Base-by-base conservation (phyloP, 179 eudicot genomes). In the Patellifolia procumbens region DNA sequence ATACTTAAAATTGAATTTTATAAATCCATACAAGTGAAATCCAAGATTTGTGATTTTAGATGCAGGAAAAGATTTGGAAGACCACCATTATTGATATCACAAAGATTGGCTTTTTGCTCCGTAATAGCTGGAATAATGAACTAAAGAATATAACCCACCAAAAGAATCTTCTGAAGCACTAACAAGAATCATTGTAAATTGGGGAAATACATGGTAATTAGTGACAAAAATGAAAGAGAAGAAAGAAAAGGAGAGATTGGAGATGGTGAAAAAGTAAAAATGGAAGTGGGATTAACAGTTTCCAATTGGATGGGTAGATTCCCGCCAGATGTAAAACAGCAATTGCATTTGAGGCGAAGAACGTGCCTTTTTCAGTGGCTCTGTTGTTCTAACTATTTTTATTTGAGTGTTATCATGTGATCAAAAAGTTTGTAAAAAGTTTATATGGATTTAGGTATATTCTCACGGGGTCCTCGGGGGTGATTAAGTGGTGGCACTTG, bases 31-130 rank as follows among this genome's bases (percentile, higher is more conserved):
- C 7, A 34, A 37, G 4, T 28, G 24, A 68, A 68, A 60, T 12
- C 34, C 64, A 39, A 82, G 68, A 78, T 70, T 74, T 62, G 13
- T 70, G 76, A 78, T 74, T 73, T 73, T n/a, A 80, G 82, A 74
- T 79, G 70, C 78, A 79, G 52, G 20, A 62, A 46, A 52, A 75
- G 72, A 80, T 75, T 34, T 11, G 20, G 70, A 77, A 67, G 35
- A 34, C 19, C 49, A 34, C 76, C 61, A 78, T 70, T 52, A 78
- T 78, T 78, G 76, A 68, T 11, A 15, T 62, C 15, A 42, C 37
- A 55, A 12, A 69, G 55, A 79, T 79, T 79, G 80, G 79, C 74
- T 7, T 75, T 42, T 71, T 79, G 37, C 48, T 75, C 35, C 17
- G 45, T 75, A 28, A 62, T 75, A 71, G 80, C 79, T 79, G 76